Evolutionary conservation across 2,329 filamentous ascomycete species (phyloP), one percentile per base, ranked within the genome.

Genomic region (Pseudogymnoascus sp.): DNA sequence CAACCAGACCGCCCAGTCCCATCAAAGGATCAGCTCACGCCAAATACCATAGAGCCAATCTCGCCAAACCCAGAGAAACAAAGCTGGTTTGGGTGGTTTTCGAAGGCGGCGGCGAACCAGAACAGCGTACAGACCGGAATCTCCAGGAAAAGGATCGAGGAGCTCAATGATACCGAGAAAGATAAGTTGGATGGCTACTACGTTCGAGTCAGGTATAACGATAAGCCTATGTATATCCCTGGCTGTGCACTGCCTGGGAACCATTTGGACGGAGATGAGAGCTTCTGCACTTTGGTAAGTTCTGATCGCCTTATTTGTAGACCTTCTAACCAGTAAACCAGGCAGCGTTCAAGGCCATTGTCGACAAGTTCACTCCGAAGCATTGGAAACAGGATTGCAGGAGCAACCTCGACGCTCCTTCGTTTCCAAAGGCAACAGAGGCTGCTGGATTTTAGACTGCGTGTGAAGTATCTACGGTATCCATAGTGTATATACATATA

Each of bases 181-280:
- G 75, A 79, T 15, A 81, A 80, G 63, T 76, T 96, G 10, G 80
- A 89, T 26, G 87, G 85, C 1, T 92, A 96, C 78, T 99, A 89
- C 75, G 93, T 99, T 13, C 87, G 95, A 17, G 75, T 99, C 64
- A 84, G 93, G 61, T 99, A 96, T 76, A 99, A 99, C 70, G 95
- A 97, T 74, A 81, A 83, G 62, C 84, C 91, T 3, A 85, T 97
- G 72, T 85, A 82, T 13, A 82, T 99, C 17, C 93, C 93, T 0
- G 93, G 91, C 2, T 99, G 95, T 75, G 86, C 83, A 68, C 76
- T 82, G 9, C 76, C 80, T 0, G 91, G 91, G 6, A 96, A 93
- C 65, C 95, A 99, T 76, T 80, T 96, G 2, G 84, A 90, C 0
- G 91, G 91, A 0, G 90, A 97, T 69, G 87, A 92, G 69, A 90